Evolutionary conservation across 2,329 filamentous ascomycete species (phyloP), one percentile per base, ranked within the genome.

Genomic region (Madurella mycetomatis): DNA sequence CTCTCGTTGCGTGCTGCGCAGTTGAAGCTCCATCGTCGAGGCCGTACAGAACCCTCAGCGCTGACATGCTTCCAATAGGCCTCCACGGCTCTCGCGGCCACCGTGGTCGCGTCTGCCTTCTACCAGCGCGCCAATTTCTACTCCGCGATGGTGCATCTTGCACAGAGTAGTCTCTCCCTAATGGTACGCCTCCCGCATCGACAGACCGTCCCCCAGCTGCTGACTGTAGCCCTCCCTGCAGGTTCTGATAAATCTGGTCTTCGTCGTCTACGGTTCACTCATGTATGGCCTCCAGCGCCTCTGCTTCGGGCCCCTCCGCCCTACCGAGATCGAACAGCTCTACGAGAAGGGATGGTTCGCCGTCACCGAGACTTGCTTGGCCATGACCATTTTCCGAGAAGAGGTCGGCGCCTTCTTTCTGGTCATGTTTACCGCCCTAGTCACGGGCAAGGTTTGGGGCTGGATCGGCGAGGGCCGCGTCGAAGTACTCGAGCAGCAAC

Each of bases 321-420:
- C 91, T 25, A 90, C 95, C 75, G 94, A 99, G 76, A 88, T 94
- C 65, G 95, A 99, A 72, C 92, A 97, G 70, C 82, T 99, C 13
- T 96, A 95, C 68, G 94, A 99, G 72, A 92, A 92, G 72, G 92
- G 89, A 47, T 99, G 95, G 95, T 96, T 96, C 68, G 92, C 94
- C 40, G 89, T 97, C 41, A 96, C 92, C 45, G 94, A 99, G 74
- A 99, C 94, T 60, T 90, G 92, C 67, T 78, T 99, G 60, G 94
- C 94, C 31, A 97, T 99, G 92, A 96, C 94, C 31, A 96, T 96
- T 61, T 97, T 99, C 72, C 82, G 94, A 43, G 94, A 96, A 60
- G 92, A 97, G 69, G 85, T 99, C 16, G 92, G 94, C 43, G 88
- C 88, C 41, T 95, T 91, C 85, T 96, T 97, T 67, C 77, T 99